A percentile compares a stretch with the other conserved stretches of the same genome.
Evolutionary conservation across 2,329 filamentous ascomycete species (phyloP).

Genomic region (Ilyonectria destructans): DNA sequence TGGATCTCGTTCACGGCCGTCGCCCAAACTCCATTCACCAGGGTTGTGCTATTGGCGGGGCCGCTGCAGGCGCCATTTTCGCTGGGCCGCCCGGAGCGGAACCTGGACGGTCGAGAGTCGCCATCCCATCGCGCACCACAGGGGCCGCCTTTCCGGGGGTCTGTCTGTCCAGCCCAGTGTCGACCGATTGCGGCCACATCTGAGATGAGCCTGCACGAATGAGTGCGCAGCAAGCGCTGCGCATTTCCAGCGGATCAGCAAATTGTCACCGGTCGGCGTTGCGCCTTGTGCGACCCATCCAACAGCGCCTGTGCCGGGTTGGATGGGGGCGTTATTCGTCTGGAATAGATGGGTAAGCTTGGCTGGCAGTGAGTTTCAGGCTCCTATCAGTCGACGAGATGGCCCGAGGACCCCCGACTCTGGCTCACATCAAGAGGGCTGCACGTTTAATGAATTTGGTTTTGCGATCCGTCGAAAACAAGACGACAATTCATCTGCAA

Average conservation of each 20-base stretch:
- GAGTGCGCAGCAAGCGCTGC: constrained; percentile 43
- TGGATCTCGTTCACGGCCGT: constrained; percentile 38
- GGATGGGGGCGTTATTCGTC: constrained; percentile 27
- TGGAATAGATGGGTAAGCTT: constrained; percentile 9
- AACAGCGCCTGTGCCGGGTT: constrained; percentile 17
- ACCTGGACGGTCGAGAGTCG: constrained; percentile 30
- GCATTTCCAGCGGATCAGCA: constrained; percentile 22
- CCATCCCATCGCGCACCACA: constrained; percentile 28
- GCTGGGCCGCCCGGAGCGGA: constrained; percentile 27
- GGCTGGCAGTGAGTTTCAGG: constrained; percentile 15
- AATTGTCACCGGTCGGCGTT: constrained; percentile 36
- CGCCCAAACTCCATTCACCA: constrained; percentile 21
- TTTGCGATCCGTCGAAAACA: not conserved
- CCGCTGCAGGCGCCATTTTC: constrained; percentile 44
- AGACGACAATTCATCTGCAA: not conserved
- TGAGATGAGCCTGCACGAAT: constrained; percentile 47
- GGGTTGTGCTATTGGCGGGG: constrained; percentile 37
- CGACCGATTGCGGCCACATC: constrained; percentile 37
- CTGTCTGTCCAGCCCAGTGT: constrained; percentile 29
- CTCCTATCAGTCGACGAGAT: constrained; percentile 6
- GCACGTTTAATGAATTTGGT: not conserved
- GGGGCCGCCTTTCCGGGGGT: constrained; percentile 33
- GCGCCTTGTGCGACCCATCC: constrained; percentile 44
- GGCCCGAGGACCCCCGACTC: too few relatives aligned
- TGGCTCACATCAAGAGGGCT: not conserved